A percentile compares a stretch with the other conserved stretches of the same genome.
Evolutionary conservation across 1,284 basidiomycete genomes (phyloP).

Genomic region (Sanghuangporus sanghuang): DNA sequence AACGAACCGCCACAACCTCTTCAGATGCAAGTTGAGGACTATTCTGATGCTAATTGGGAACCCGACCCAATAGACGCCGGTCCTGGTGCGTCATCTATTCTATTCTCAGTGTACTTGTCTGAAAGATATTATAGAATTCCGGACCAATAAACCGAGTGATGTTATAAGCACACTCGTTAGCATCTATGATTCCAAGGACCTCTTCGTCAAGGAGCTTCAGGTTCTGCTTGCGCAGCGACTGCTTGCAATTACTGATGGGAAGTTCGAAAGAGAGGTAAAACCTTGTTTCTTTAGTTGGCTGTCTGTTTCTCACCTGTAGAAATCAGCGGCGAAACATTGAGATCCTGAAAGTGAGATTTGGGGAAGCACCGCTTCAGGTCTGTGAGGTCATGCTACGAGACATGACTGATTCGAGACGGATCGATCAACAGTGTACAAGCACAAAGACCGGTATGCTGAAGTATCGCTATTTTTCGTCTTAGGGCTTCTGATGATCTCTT

Average conservation of each 20-base stretch:
- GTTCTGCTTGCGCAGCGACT: slow-evolving; percentile 81
- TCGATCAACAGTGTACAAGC: slow-evolving; percentile 81
- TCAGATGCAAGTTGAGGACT: slow-evolving; percentile 78
- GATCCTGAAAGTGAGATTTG: slow-evolving; percentile 89
- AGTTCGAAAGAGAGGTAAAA: slow-evolving; percentile 77
- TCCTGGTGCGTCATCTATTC: slow-evolving; percentile 46
- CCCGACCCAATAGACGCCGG: slow-evolving; percentile 94
- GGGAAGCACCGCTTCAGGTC: slow-evolving; percentile 83
- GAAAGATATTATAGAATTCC: slow-evolving; percentile 58
- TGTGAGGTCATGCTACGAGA: slow-evolving; percentile 97
- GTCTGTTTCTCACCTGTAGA: background rate
- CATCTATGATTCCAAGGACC: slow-evolving; percentile 92
- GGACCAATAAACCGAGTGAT: slow-evolving; percentile 83
- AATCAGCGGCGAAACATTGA: slow-evolving; percentile 83
- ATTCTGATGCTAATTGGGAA: slow-evolving; percentile 84
- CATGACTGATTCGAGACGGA: slow-evolving; percentile 88
- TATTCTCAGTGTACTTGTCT: background rate
- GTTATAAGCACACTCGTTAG: slow-evolving; percentile 92
- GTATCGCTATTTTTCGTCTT: background rate
- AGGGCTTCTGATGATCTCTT: slow-evolving; percentile 4
- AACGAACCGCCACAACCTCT: slow-evolving; percentile 73
- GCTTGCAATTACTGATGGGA: slow-evolving; percentile 74
- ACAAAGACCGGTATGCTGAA: slow-evolving; percentile 50
- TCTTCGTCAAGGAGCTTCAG: slow-evolving; percentile 92
- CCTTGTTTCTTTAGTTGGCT: background rate